A percentile compares a stretch with the other conserved stretches of the same genome.
Evolutionary conservation across 164 flowering plant genomes (phyloP).

Genomic region (Houttuynia cordata): DNA sequence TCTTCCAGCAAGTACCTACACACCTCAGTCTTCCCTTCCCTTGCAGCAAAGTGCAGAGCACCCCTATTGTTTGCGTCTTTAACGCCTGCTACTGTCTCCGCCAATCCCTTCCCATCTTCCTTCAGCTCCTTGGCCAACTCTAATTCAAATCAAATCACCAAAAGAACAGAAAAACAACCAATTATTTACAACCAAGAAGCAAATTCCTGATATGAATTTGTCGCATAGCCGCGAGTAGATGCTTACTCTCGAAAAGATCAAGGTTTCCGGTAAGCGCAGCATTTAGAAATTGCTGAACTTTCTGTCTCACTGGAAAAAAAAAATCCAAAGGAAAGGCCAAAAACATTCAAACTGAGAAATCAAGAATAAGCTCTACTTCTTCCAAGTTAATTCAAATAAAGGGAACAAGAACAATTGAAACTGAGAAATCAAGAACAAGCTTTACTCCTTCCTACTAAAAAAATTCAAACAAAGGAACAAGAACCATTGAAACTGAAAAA

Average conservation of each 20-base stretch:
- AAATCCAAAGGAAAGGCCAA: background rate
- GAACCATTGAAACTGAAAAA: background rate
- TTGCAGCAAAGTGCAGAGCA: constrained; percentile 90
- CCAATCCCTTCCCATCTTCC: constrained; percentile 55
- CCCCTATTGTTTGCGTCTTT: constrained; percentile 94
- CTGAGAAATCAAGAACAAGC: background rate
- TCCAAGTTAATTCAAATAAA: too few relatives aligned
- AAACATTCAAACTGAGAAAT: background rate
- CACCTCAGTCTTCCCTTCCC: constrained; percentile 82
- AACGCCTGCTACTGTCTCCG: constrained; percentile 52
- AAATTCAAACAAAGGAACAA: background rate
- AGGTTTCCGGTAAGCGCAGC: constrained; percentile 76
- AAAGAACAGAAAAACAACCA: background rate
- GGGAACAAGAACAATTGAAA: background rate
- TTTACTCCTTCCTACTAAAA: background rate
- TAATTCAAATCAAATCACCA: constrained; percentile 6
- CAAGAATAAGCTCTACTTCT: background rate
- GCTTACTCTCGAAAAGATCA: constrained; percentile 71
- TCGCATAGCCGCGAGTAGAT: background rate
- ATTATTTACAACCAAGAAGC: background rate
- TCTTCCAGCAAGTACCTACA: constrained; percentile 86
- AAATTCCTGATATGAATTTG: background rate
- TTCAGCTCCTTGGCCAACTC: constrained; percentile 56
- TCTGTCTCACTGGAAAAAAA: constrained; percentile 45
- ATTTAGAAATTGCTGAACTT: constrained; percentile 69